Base-by-base conservation (phyloP, 345 rosid genomes). In the Gossypium herbaceum region DNA sequence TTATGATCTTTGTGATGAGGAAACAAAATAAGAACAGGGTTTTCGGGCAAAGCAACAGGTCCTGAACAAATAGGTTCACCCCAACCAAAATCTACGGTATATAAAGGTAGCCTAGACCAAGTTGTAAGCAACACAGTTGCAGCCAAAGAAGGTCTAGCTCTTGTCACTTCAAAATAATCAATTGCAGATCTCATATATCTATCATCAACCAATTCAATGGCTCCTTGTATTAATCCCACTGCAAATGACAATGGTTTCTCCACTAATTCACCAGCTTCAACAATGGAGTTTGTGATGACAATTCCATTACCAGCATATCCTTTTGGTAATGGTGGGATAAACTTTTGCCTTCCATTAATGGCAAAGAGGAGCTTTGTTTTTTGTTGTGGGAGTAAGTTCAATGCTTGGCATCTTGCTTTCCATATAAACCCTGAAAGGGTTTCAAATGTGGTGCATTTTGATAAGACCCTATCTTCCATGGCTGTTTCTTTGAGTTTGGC, bases 221-320 rank as follows among this genome's bases (percentile, higher is more conserved):
- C 98, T 20, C 76, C 65, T 61, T 85, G 91, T 29, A 89, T 90
- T 71, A 85, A 73, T 34, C 82, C 78, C 29, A 87, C 91, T 0
- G 85, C 81, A 24, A 73, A 85, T 1, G 94, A 88, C 52, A 87
- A 73, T 4, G 89, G 86, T 64, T 86, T 87, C 45, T 76, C 78
- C 12, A 85, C 68, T 27, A 94, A 71, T 67, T 92, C 97, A 39
- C 97, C 95, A 2, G 91, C 93, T 57, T 68, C 77, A 56, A 89
- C 81, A 39, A 91, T n/a, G 6, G 91, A 81, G 60, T 86, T 81
- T 25, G 97, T 86, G 11, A 91, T 73, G 10, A 91, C 92, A 41
- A 94, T 86, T n/a, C 88, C 97, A 75, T 94, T 91, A 2, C 98
- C 97, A 5, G 82, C 85, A 78, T 82, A 92, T n/a, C 94, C 92